Base-by-base conservation (phyloP, 208 protist genomes). In the Polymyxa betae region DNA sequence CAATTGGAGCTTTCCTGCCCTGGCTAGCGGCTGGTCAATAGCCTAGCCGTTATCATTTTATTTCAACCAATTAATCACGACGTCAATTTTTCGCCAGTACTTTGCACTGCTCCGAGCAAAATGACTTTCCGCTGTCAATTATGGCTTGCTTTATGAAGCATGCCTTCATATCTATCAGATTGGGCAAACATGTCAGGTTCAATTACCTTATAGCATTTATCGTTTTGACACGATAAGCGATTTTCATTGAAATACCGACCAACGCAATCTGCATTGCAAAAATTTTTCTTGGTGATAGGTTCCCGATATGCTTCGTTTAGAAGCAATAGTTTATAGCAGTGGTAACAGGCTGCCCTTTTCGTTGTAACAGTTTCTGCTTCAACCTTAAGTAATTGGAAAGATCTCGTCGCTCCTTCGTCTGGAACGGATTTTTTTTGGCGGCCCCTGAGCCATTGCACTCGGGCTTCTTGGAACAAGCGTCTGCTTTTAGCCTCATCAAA, bases 381-480 rank as follows among this genome's bases (percentile, higher is more conserved):
- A 5, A 82, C 35, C 16, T 5, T 20, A n/a, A 40, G 5, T 43
- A n/a, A 20, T 35, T 82, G 35, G 16, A 16, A 20, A n/a, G n/a
- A 35, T 35, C 35, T n/a, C 16, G 12, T 43, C 35, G 5, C 72
- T 20, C 5, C 5, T n/a, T 20, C 5, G 16, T 35, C n/a, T 5
- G 5, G 5, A 20, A n/a, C n/a, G 5, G 5, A 5, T 20, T 20
- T 5, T 5, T 35, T 43, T 43, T 12, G 72, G 10, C 72, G 72
- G 40, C 72, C 12, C 72, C n/a, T n/a, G 16, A 82, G n/a, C 72
- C 72, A 82, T 35, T 5, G 16, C 16, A 38, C 35, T 5, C 72
- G 72, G 35, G 72, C 72, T 43, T 82, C 72, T n/a, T 82, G 72
- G n/a, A 82, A 82, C 16, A n/a, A 35, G 5, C 72, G 72, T 16